phyloP scores from a whole-genome alignment of 2,329 filamentous ascomycete genomes.

The Colletotrichum sp. region DNA sequence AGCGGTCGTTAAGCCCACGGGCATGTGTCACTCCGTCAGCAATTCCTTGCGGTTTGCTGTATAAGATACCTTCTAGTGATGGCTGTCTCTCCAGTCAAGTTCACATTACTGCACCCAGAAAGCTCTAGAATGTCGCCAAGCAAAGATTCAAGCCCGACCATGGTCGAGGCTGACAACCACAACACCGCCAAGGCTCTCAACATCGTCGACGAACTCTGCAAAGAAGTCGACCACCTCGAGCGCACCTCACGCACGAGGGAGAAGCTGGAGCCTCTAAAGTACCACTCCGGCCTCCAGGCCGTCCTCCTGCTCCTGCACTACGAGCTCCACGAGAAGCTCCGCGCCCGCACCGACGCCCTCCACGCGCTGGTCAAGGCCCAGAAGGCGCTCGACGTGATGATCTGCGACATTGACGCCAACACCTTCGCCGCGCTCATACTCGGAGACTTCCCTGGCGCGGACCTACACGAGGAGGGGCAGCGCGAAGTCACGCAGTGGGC shows the following conservation, averaged over 20 bases:
- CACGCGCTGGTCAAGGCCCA: background rate
- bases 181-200: background rate
- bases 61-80: rapidly evolving
- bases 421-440: background rate
- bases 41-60: background rate
- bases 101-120: background rate
- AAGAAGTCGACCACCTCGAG: background rate
- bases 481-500: rapidly evolving
- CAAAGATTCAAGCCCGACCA: background rate
- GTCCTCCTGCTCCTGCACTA: background rate
- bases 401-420: background rate
- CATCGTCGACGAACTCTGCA: background rate
- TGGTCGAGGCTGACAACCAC: background rate
- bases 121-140: background rate
- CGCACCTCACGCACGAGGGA: background rate
- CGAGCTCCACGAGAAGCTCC: background rate
- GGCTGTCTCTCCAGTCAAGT: background rate
- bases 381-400: background rate
- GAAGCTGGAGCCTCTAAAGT: background rate
- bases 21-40: rapidly evolving
- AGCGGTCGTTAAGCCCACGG: background rate
- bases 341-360: background rate
- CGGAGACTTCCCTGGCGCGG: background rate
- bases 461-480: background rate
- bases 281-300: background rate